Evolutionary conservation across 306 rosid species (phyloP), one percentile per base, ranked within the genome.

Genomic region (Citrullus amarus): DNA sequence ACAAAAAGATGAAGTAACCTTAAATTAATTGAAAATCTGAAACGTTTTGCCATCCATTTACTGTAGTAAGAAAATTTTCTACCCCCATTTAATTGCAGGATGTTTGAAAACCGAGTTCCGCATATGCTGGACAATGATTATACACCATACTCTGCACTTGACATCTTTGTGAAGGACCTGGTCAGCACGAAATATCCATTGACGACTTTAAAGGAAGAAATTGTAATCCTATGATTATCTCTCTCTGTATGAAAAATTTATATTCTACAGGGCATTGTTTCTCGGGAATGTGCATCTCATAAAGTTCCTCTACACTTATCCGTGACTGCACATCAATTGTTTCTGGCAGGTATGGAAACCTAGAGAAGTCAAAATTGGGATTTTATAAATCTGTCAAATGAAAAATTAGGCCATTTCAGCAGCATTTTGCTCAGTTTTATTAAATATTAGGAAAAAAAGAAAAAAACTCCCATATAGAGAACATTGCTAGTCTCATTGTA

Each of bases 101-200:
- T 90, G 94, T 84, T 94, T 83, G 97, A 92, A 87, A 92, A 92
- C 74, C 97, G 98, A 76, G 98, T 87, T 84, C 98, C 94, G 0
- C 98, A 94, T 88, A 94, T 94, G 97, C 81, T 94, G 82, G 89
- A 90, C 75, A 85, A 92, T 84, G 98, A 94, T 85, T 94, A 92
- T 84, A 92, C 93, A 78, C 98, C 97, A 28, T 89, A 86, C 84
- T 94, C 98, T 68, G 97, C 98, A 43, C 94, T 94, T 78, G 92
- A 94, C 82, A 94, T 94, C 86, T 94, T 94, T 86, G 98, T 94
- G 81, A 94, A 94, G 83, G 98, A 94, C 85, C 75, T 94, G 97
- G 98, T 94, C 53, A 82, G 94, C 74, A 63, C 79, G 15, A 78
- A 60, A 77, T 78, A 63, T 41, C 82, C 46, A 8, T 60, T 58